Percentiles rank a stretch among this genome's conserved stretches.
Conservation (phyloP, 2,329 filamentous ascomycete genomes). For the Neopestalotiopsis sp. region DNA sequence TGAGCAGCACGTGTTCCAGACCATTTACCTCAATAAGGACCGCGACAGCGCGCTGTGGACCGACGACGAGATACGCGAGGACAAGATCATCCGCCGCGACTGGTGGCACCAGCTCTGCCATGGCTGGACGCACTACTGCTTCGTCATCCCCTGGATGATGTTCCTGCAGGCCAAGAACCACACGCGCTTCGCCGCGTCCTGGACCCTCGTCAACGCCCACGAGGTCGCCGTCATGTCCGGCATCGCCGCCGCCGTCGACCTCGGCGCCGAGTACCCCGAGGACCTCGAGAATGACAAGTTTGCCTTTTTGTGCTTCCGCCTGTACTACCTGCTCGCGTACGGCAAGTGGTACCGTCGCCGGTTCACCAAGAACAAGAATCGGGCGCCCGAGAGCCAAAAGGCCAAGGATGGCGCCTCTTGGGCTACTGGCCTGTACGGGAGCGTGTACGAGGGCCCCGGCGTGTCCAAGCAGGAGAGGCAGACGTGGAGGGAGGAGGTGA, state of each 20-base stretch:
- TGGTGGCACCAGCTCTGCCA: conserved; percentile 70
- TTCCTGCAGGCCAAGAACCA: conserved; percentile 66
- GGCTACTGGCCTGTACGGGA: conserved; percentile 64
- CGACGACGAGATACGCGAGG: conserved; percentile 57
- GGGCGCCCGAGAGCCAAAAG: conserved; percentile 31
- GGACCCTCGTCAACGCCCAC: conserved; percentile 72
- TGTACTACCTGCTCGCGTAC: conserved; percentile 67
- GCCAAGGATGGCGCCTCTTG: conserved; percentile 58
- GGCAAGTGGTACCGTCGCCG: conserved; percentile 62
- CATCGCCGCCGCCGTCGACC: conserved; percentile 70
- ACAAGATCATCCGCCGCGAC: conserved; percentile 61
- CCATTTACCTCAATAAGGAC: conserved; percentile 65
- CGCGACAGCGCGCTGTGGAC: conserved; percentile 60
- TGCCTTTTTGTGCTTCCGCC: conserved; percentile 62
- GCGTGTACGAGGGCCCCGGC: conserved; percentile 64
- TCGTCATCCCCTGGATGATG: conserved; percentile 70
- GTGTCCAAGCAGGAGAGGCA: conserved; percentile 56
- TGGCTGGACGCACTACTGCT: conserved; percentile 61
- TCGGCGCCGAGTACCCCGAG: conserved; percentile 68
- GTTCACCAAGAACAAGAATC: conserved; percentile 31
- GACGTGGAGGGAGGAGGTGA: conserved; percentile 52
- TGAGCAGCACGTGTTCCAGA: conserved; percentile 43
- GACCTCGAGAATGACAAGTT: conserved; percentile 68
- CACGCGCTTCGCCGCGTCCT: conserved; percentile 66
- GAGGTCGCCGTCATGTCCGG: conserved; percentile 73